phyloP scores from a whole-genome alignment of 2,329 filamentous ascomycete species.

The Aspergillus bombycis region DNA sequence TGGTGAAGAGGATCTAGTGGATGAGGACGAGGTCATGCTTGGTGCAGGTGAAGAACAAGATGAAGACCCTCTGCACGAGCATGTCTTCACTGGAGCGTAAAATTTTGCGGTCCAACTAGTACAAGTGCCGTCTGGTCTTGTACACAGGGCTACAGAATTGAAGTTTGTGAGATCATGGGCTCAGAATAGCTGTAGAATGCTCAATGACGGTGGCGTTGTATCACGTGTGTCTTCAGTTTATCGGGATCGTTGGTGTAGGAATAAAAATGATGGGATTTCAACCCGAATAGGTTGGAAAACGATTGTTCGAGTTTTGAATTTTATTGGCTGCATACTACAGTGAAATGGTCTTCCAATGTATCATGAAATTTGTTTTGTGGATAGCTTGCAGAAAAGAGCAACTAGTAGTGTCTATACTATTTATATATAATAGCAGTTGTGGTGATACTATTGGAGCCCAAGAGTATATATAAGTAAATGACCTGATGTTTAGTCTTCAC shows the following conservation, averaged over 20 bases:
- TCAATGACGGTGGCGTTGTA: not conserved
- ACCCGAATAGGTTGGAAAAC: not conserved
- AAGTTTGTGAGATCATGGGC: not conserved
- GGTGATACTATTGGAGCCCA: not conserved
- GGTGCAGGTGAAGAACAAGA: constrained; percentile 39
- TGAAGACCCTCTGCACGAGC: constrained; percentile 39
- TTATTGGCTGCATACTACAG: not conserved
- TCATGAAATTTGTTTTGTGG: not conserved
- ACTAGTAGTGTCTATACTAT: not conserved
- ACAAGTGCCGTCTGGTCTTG: not conserved
- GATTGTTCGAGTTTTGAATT: not conserved
- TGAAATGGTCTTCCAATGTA: not conserved
- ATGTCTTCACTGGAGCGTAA: constrained; percentile 17
- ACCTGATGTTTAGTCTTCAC: not conserved
- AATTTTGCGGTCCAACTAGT: not conserved
- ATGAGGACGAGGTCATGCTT: constrained; percentile 40
- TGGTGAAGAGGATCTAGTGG: constrained; percentile 33
- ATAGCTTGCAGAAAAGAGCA: constrained; percentile 10
- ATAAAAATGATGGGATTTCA: not conserved
- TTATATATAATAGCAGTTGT: not conserved
- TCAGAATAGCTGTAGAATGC: not conserved
- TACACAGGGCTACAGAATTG: not conserved
- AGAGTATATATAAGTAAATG: not conserved
- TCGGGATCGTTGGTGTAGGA: not conserved
- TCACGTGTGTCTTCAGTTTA: constrained; percentile 2